Conservation (phyloP, 1,139 yeast species). For the Suhomyces panamericanus region DNA sequence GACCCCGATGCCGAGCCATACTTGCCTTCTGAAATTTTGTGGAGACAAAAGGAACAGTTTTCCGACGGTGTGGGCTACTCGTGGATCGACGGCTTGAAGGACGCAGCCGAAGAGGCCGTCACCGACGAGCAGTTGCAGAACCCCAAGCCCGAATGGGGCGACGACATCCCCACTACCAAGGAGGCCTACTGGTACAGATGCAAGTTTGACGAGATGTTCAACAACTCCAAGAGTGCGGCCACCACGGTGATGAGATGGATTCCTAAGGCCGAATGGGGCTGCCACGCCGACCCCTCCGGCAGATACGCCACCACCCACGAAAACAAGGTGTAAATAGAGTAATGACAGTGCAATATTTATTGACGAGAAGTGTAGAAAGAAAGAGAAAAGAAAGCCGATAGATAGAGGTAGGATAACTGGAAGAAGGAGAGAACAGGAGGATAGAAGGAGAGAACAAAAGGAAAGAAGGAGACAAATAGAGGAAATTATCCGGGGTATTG, state of each 20-base stretch:
- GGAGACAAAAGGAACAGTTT: slow-evolving; percentile 99
- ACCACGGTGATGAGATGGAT: slow-evolving; percentile 98
- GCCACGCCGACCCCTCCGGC: slow-evolving; percentile 98
- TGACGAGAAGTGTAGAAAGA: too few species aligned
- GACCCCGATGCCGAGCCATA: slow-evolving; percentile 73
- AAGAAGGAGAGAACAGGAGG: too few species aligned
- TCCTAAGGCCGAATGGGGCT: slow-evolving; percentile 99
- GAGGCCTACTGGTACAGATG: slow-evolving; percentile 99
- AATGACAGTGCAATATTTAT: background rate
- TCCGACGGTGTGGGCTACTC: slow-evolving; percentile 99
- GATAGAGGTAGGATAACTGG: too few species aligned
- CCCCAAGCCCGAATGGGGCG: slow-evolving; percentile 96
- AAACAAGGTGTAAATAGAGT: slow-evolving; percentile 32
- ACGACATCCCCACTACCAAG: slow-evolving; percentile 91
- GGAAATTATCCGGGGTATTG: too few species aligned
- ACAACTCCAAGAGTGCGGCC: slow-evolving; percentile 85
- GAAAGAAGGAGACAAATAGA: too few species aligned
- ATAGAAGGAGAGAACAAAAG: too few species aligned
- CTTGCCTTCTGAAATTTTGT: slow-evolving; percentile 91
- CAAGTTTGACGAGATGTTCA: slow-evolving; percentile 89
- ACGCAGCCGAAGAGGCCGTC: slow-evolving; percentile 83
- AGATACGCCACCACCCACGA: slow-evolving; percentile 92
- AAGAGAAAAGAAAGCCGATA: too few species aligned
- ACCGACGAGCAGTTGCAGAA: slow-evolving; percentile 84
- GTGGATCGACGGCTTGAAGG: slow-evolving; percentile 98